Evolutionary conservation across 148 eudicot species (phyloP).

Genomic region (Simmondsia chinensis): DNA sequence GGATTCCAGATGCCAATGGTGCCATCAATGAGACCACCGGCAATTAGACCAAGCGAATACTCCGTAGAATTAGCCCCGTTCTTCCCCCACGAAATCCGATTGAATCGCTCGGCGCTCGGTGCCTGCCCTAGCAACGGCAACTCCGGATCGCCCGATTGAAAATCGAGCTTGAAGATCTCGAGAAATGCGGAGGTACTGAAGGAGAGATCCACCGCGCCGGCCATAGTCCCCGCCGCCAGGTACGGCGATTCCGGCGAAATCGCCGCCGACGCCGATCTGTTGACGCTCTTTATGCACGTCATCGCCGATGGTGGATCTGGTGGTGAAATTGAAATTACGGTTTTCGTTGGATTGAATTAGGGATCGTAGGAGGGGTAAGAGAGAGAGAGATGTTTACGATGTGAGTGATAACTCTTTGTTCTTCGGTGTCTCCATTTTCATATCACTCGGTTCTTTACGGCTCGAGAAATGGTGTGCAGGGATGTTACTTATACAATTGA

Average conservation of each 20-base stretch:
- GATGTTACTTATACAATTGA: no score
- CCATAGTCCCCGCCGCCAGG: conserved; percentile 90
- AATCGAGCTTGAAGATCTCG: conserved; percentile 79
- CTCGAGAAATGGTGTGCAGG: no score
- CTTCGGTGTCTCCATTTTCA: no score
- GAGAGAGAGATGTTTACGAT: no score
- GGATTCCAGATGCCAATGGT: conserved; percentile 78
- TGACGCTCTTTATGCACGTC: conserved; percentile 56
- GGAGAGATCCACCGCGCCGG: conserved; percentile 85
- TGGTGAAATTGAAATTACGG: not conserved
- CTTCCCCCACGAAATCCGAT: conserved; percentile 72
- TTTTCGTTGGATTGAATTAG: not conserved
- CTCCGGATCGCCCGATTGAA: conserved; percentile 61
- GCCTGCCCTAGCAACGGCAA: conserved; percentile 40
- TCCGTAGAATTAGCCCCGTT: conserved; percentile 42
- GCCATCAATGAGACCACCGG: conserved; percentile 81
- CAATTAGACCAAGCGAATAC: conserved; percentile 51
- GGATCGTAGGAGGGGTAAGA: not conserved
- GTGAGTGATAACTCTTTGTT: no score
- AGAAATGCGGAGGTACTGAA: conserved; percentile 81
- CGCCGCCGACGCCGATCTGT: conserved; percentile 81
- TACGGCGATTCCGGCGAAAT: conserved; percentile 72
- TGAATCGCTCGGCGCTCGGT: conserved; percentile 69
- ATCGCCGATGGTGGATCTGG: conserved; percentile 17
- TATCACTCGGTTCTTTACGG: no score